phyloP scores from a whole-genome alignment of 106 monocot genomes.

The Acanthochlamys bracteata region DNA sequence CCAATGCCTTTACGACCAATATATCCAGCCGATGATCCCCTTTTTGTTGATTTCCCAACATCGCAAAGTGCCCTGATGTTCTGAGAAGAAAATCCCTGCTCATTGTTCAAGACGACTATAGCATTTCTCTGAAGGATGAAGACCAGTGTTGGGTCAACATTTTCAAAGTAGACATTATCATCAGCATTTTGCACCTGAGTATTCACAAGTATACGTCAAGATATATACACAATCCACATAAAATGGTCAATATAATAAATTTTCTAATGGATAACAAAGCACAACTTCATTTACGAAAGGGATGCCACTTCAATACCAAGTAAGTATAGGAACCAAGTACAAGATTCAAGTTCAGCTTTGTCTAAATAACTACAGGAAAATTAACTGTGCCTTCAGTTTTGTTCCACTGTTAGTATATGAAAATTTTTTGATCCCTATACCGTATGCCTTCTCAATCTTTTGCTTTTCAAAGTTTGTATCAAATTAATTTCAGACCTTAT shows the following conservation, averaged over 20 bases:
- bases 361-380: neutral
- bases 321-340: no score
- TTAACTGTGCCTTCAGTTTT: no score
- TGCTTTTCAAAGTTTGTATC: no score
- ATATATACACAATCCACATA: neutral
- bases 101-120: conserved; percentile 86
- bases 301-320: no score
- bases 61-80: conserved; percentile 99
- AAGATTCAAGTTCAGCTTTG: conserved; percentile 8
- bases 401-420: no score
- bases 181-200: conserved; percentile 99
- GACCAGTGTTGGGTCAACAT: conserved; percentile 66
- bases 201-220: neutral
- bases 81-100: conserved; percentile 69
- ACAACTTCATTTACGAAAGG: neutral
- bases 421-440: no score
- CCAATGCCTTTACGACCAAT: conserved; percentile 98
- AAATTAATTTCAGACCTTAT: no score
- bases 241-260: neutral
- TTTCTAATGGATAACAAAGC: neutral
- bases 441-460: no score
- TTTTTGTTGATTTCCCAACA: conserved; percentile 96
- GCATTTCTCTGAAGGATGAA: conserved; percentile 83
- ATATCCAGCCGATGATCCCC: conserved; percentile 72
- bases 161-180: conserved; percentile 68